phyloP scores from a whole-genome alignment of 2,329 filamentous ascomycete species.

The Botrytis fragariae region DNA sequence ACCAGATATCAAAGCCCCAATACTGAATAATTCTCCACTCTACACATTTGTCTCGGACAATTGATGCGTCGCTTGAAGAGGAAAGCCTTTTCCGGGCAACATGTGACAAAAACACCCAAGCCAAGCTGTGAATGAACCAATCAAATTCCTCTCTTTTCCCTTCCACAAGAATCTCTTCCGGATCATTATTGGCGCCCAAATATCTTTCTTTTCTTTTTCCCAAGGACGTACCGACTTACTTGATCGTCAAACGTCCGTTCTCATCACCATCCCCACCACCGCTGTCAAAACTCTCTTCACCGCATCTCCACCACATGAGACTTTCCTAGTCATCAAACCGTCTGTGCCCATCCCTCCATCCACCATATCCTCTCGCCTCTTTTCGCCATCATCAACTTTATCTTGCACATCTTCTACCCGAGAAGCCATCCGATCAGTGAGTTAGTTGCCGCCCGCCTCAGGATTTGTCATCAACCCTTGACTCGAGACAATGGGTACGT shows the following conservation, averaged over 20 bases:
- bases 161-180: background rate
- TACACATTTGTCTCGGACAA: background rate
- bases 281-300: constrained; percentile 8
- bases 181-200: background rate
- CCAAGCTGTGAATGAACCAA: background rate
- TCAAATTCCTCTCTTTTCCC: background rate
- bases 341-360: background rate
- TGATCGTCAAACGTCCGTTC: constrained; percentile 5
- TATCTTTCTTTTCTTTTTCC: background rate
- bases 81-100: background rate
- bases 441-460: background rate
- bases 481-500: background rate
- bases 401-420: background rate
- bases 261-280: background rate
- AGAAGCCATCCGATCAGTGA: background rate
- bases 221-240: background rate
- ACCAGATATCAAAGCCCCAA: background rate
- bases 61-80: background rate
- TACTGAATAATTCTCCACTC: background rate
- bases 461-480: background rate
- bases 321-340: background rate
- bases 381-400: background rate
- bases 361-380: background rate
- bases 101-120: background rate
- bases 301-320: background rate